Conservation (phyloP, 257 asterid genomes). For the Solanum chiquidenum region DNA sequence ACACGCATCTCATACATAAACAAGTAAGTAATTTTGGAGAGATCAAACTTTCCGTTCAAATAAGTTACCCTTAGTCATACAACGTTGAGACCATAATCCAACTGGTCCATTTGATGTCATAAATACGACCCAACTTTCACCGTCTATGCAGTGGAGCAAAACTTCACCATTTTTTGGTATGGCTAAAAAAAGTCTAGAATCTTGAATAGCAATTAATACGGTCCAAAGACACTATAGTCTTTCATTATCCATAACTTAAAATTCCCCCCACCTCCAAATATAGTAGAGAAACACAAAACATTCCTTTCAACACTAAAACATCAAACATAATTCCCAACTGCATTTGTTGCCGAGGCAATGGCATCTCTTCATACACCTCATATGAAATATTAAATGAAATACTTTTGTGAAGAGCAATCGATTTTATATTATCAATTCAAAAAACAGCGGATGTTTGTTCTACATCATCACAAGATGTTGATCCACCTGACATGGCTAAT, state of each 20-base stretch:
- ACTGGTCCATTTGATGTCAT: too few species aligned
- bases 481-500: too few species aligned
- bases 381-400: not conserved
- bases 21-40: not conserved
- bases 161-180: not conserved
- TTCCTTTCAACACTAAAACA: too few species aligned
- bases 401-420: not conserved
- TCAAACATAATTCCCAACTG: too few species aligned
- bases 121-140: not conserved
- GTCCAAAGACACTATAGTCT: not conserved
- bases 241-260: not conserved
- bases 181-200: not conserved
- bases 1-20: not conserved
- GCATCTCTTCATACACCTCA: not conserved
- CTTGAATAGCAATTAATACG: not conserved
- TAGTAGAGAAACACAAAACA: too few species aligned
- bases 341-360: not conserved
- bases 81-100: not conserved
- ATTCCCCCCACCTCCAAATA: too few species aligned
- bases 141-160: not conserved
- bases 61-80: too few species aligned
- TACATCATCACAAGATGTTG: too few species aligned
- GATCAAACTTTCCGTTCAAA: not conserved
- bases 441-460: too few species aligned
- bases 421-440: not conserved